Evolutionary conservation across 2,329 filamentous ascomycete genomes (phyloP).

Genomic region (Ceratocystis alfenasii): DNA sequence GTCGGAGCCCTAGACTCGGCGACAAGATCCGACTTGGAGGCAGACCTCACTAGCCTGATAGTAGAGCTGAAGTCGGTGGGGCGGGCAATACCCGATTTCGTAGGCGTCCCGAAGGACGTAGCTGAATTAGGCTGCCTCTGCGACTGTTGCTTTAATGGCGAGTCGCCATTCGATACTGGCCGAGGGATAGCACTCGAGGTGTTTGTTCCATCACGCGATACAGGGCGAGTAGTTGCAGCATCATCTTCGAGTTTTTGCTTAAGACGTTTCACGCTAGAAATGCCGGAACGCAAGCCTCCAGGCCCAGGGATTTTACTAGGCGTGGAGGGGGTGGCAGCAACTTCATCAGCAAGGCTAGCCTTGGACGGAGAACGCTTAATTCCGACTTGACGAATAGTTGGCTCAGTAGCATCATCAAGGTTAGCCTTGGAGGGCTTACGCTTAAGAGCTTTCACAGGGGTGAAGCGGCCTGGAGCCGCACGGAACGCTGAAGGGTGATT

Average conservation of each 20-base stretch:
- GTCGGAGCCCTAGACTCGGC: neutral
- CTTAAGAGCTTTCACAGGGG: constrained; percentile 31
- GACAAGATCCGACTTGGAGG: constrained; percentile 34
- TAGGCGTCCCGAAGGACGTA: constrained; percentile 29
- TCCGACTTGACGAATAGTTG: constrained; percentile 26
- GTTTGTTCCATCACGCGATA: constrained; percentile 37
- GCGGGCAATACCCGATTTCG: constrained; percentile 52
- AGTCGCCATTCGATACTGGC: constrained; percentile 33
- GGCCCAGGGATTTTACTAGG: constrained; percentile 22
- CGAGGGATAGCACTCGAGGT: constrained; percentile 35
- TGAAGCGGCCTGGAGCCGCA: constrained; percentile 41
- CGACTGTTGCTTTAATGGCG: constrained; percentile 14
- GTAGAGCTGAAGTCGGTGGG: constrained; percentile 43
- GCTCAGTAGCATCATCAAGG: constrained; percentile 47
- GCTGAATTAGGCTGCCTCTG: constrained; percentile 14
- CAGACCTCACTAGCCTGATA: constrained; percentile 32
- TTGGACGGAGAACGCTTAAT: constrained; percentile 29
- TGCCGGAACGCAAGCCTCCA: constrained; percentile 20
- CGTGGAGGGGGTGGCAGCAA: neutral
- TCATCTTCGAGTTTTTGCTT: constrained; percentile 59
- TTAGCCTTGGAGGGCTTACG: constrained; percentile 44
- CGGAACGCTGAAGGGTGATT: constrained; percentile 72
- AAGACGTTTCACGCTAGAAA: constrained; percentile 53
- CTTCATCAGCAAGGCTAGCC: constrained; percentile 29
- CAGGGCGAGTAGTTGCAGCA: constrained; percentile 51